Base-by-base conservation (phyloP, 106 monocot genomes). In the Vanilla planifolia region DNA sequence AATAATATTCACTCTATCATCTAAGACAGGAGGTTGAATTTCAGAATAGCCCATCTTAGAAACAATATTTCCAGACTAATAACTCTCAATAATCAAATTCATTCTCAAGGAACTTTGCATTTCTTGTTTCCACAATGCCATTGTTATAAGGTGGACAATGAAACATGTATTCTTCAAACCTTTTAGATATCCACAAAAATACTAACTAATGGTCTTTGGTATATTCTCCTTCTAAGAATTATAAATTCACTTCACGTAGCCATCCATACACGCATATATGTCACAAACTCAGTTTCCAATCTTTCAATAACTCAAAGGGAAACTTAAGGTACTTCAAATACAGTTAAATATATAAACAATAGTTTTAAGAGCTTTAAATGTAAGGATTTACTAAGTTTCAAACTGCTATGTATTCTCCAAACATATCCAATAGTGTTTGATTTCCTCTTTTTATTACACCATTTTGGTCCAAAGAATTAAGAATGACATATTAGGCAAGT, bases 381-480 rank as follows among this genome's bases (percentile, higher is more conserved):
- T 37, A 51, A 50, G 33, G 45, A 48, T 32, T 50, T 36, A 5
- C 17, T 48, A 20, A 65, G 7, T n/a, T 65, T 65, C 8, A 50
- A 34, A 13, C 26, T 65, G 17, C n/a, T 34, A 19, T 14, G 7
- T 20, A 51, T 65, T 20, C 48, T 65, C 20, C 15, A n/a, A 65
- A 33, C 64, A 65, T 20, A 33, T 65, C 20, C 33, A 65, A 13
- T 50, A 65, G 36, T 33, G 64, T 51, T 50, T 33, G 25, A 24
- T 65, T 65, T n/a, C 33, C 19, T 65, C 50, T 65, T 51, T 51
- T 21, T 22, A 21, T 19, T 37, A 51, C 48, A 35, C 64, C 50
- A 65, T 65, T 65, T 22, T 65, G 48, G 6, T 36, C 17, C 2
- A 2, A 35, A 8, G 36, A 65, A 39, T 24, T 22, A 19, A 35